Conservation (phyloP, 140 eudicot species). For the Flaveria floridana region DNA sequence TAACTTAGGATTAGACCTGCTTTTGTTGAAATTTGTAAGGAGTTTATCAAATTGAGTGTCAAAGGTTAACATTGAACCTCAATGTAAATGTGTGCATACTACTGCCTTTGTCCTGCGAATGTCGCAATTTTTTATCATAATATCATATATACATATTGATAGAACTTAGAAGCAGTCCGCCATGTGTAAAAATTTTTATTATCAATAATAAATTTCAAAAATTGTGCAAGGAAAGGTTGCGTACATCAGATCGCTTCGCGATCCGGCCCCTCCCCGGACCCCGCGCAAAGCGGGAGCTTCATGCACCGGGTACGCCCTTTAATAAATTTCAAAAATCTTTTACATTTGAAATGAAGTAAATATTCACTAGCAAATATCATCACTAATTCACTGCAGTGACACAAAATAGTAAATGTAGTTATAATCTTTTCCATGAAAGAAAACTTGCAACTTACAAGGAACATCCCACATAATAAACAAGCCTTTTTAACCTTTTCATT, state of each 20-base stretch:
- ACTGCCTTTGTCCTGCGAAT: not conserved
- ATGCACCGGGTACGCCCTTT: too few relatives aligned
- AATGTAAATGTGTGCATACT: not conserved
- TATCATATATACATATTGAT: conserved; percentile 6
- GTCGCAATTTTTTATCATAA: not conserved
- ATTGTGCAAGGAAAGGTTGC: too few relatives aligned
- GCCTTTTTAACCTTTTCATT: not conserved
- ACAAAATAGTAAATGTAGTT: not conserved
- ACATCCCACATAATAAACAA: conserved; percentile 4
- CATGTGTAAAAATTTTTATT: not conserved
- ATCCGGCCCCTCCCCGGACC: too few relatives aligned
- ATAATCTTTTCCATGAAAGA: not conserved
- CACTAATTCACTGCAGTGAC: not conserved
- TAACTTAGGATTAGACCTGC: not conserved
- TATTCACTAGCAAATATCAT: not conserved
- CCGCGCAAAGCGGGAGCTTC: too few relatives aligned
- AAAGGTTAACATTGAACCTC: not conserved
- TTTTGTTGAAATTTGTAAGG: conserved; percentile 12
- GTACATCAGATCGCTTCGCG: too few relatives aligned
- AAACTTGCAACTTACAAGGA: conserved; percentile 15
- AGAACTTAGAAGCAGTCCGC: not conserved
- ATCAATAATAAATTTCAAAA: not conserved
- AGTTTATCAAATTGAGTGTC: not conserved
- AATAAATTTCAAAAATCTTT: not conserved
- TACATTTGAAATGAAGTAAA: not conserved